These are phyloP conservation scores for Adenanthera pavonina DNA, from an alignment of 306 rosid genomes.

Conservation along the genomic window DNA sequence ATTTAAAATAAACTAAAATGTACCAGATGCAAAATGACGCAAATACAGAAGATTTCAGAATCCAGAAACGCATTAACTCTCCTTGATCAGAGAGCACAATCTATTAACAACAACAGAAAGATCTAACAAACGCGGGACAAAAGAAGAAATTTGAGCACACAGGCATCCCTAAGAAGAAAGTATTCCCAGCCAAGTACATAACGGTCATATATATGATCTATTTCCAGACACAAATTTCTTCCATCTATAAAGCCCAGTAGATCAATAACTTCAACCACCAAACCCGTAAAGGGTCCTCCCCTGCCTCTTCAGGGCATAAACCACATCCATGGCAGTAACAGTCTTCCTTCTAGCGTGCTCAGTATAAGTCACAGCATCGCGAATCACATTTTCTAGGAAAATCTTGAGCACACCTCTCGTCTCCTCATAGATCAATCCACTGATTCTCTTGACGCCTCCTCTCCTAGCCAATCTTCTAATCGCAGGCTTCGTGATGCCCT, in stretches of 20 bases:
- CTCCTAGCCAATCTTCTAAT: constrained; percentile 49
- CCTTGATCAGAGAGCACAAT: neutral
- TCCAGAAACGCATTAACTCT: neutral
- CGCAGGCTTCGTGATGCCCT: constrained; percentile 50
- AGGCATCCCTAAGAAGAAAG: neutral
- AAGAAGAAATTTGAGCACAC: neutral
- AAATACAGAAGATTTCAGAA: neutral
- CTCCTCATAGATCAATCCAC: constrained; percentile 50
- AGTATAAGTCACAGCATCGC: constrained; percentile 47
- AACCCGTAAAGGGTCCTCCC: constrained; percentile 48
- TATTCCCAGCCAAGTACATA: neutral
- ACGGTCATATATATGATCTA: neutral
- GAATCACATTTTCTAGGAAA: constrained; percentile 47
- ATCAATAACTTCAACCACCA: constrained; percentile 1
- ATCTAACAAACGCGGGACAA: neutral
- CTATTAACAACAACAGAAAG: neutral
- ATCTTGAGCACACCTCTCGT: constrained; percentile 47
- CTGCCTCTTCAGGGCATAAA: constrained; percentile 50
- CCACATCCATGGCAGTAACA: constrained; percentile 49
- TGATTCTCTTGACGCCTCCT: constrained; percentile 51
- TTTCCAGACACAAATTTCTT: neutral
- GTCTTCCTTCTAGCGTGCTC: constrained; percentile 58
- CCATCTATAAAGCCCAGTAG: neutral
- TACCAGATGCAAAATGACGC: neutral
- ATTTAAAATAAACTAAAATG: neutral